Percentiles rank a stretch among this genome's conserved stretches.
These are phyloP conservation scores for Aspergillus sp. DNA, from an alignment of 2,329 filamentous ascomycete species.

Conservation along the genomic window DNA sequence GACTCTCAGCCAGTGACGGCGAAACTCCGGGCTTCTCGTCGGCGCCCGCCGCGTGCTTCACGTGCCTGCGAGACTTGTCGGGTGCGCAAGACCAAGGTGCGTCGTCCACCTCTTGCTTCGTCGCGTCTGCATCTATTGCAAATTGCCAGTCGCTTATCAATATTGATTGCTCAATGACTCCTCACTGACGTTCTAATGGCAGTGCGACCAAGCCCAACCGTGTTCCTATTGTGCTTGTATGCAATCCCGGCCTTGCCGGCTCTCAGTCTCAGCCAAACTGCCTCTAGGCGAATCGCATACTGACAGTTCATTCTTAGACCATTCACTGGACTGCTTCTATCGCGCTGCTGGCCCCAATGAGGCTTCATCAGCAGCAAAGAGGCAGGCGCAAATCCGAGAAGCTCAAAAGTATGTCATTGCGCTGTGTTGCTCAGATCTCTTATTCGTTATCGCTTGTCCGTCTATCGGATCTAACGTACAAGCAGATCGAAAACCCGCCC, in stretches of 20 bases:
- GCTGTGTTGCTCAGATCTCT: neutral
- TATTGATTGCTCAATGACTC: neutral
- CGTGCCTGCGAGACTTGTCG: slow-evolving; percentile 29
- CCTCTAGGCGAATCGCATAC: neutral
- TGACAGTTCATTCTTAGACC: slow-evolving; percentile 11
- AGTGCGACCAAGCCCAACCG: slow-evolving; percentile 24
- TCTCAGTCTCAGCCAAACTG: neutral
- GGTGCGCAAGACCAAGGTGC: slow-evolving; percentile 26
- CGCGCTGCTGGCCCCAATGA: slow-evolving; percentile 9
- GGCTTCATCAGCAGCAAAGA: slow-evolving; percentile 10
- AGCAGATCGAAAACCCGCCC: slow-evolving; percentile 10
- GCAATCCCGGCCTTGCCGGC: neutral
- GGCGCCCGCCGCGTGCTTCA: slow-evolving; percentile 21
- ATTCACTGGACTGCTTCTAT: slow-evolving; percentile 22
- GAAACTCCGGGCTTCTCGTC: slow-evolving; percentile 15
- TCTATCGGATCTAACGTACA: neutral
- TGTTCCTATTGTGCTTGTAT: slow-evolving; percentile 26
- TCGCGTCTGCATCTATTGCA: neutral
- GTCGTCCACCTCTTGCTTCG: neutral
- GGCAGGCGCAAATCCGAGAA: slow-evolving; percentile 8
- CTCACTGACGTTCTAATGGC: neutral
- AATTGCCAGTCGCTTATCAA: neutral
- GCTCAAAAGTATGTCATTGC: slow-evolving; percentile 7
- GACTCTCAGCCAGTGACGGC: slow-evolving; percentile 11
- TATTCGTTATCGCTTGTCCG: too few relatives aligned